phyloP scores from a whole-genome alignment of 495 filamentous ascomycete genomes.

The Parachaetomium inaequale region DNA sequence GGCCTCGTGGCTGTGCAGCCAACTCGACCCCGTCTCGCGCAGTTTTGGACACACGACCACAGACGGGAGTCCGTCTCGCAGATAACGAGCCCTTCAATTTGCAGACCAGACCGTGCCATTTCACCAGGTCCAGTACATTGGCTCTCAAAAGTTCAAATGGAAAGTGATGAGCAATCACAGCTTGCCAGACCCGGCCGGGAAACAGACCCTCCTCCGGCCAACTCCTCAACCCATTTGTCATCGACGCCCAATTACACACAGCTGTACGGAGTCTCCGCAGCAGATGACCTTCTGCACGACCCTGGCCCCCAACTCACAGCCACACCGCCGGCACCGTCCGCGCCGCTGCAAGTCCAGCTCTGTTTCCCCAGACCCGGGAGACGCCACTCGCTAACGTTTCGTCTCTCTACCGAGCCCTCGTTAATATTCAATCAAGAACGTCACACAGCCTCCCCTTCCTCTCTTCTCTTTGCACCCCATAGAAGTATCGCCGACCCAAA shows the following conservation, averaged over 20 bases:
- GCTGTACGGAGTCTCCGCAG: not conserved
- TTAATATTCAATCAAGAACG: no score
- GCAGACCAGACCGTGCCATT: no score
- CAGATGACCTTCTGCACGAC: not conserved
- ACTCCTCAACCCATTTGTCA: not conserved
- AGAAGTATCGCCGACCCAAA: no score
- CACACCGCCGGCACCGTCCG: not conserved
- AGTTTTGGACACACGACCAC: no score
- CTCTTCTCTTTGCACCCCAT: no score
- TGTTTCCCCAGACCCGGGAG: not conserved
- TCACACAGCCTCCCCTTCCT: no score
- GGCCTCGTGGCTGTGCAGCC: slow-evolving; percentile 1
- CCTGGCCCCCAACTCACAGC: not conserved
- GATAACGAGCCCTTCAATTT: no score
- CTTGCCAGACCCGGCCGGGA: not conserved
- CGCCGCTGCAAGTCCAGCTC: not conserved
- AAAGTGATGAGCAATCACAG: no score
- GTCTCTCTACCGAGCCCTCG: not conserved
- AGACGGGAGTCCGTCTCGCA: no score
- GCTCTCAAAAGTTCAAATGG: no score
- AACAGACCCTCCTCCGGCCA: not conserved
- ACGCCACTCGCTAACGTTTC: not conserved
- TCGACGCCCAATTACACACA: not conserved
- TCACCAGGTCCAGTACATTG: no score
- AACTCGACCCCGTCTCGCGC: no score